Base-by-base conservation (phyloP, 2,329 filamentous ascomycete species). In the Aspergillus felis region DNA sequence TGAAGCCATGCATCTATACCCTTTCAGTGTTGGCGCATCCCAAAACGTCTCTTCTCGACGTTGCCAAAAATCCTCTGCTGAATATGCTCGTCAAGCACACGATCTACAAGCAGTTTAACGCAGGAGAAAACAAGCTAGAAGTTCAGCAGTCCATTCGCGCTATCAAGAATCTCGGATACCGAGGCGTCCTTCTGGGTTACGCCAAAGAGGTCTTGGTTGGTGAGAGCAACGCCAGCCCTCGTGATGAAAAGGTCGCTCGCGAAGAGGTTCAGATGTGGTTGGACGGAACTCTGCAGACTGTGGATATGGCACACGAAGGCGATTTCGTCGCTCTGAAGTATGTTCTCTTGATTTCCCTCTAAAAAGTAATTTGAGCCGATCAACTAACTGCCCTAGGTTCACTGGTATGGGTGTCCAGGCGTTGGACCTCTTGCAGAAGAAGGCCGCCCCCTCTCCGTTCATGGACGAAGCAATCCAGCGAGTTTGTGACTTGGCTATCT, bases 1-100 rank as follows among this genome's bases (percentile, higher is more conserved):
- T 96, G 7, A 79, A 81, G 12, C 87, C 90, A 1, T 93, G 88
- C 44, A 82, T 95, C 54, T 82, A 81, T 57, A 77, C 89, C 51
- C 89, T 96, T 72, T 84, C 81, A 6, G 73, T 82, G 25, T 82
- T 81, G 53, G 75, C 77, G 1, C 73, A 78, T 52, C 79, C 78
- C 5, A 76, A 75, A 55, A 76, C 72, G 0, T 56, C 70, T 1
- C 53, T 82, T 1, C 67, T 81, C 32, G 78, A 81, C 60, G 78
- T 81, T 0, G 79, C 82, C 53, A 74, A 72, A 17, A 82, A 82
- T 62, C 73, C 72, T 1, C 20, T 82, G 3, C 65, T 84, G 10
- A 74, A 78, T 47, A 68, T 74, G 51, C 65, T 79, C 3, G 68
- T 80, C 27, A 78, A 78, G 61, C 75, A 77, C 51, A 72, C 79